Evolutionary conservation across 169 alveolate species (phyloP), one percentile per base, ranked within the genome.

Genomic region (Babesia ovata): DNA sequence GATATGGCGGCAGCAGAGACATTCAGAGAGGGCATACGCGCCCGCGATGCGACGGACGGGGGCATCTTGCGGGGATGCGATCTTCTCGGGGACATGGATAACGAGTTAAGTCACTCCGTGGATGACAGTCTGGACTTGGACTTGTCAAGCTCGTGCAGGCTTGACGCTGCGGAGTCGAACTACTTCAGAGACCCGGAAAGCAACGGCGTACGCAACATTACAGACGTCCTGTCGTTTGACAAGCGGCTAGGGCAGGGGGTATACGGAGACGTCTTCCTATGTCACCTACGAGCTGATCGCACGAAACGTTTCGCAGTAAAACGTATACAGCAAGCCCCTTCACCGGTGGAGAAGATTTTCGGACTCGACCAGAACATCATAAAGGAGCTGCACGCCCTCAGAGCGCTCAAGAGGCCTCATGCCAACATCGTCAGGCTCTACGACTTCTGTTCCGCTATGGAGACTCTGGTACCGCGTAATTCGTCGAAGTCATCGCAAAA

Each of bases 211-310:
- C 60, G 67, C 44, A 75, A 66, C 61, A 83, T 83, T 33, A 75
- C 90, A 0, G 90, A 83, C 33, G 78, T 60, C 12, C 52, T 83
- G 49, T 53, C 88, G n/a, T 83, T 90, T 26, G 90, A 73, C 42
- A 86, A 83, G 58, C 69, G 72, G 36, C 59, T 90, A 36, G 94
- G 94, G 12, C 85, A 90, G 59, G 94, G 94, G 0, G 94, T 90
- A 9, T 90, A 90, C 60, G 94, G 94, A 3, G 91, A 90, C 22
- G 94, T 90, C 22, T 86, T 83, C 54, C 73, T 75, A 26, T 74
- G 86, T 26, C 67, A 75, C 33, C 79, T 73, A 14, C 78, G 87
- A n/a, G 74, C 60, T 22, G 82, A 83, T 33, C 82, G 76, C 54
- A 46, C 74, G 12, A 83, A 83, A 42, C 14, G 19, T 71, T 83